phyloP scores from a whole-genome alignment of 2,329 filamentous ascomycete species.

The Apiospora arundinis region DNA sequence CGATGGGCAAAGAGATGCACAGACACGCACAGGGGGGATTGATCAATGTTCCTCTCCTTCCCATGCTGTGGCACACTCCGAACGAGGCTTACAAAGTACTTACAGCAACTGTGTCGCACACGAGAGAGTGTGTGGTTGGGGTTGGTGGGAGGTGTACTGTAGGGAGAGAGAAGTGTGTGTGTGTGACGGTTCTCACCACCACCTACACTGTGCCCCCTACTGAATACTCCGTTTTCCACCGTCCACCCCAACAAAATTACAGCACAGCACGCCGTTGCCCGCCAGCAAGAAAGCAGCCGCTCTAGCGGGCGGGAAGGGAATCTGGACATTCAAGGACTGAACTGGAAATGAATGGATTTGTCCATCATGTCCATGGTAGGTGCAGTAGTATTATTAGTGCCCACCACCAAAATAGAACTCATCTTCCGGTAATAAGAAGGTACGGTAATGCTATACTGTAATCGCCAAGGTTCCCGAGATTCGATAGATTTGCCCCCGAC shows the following conservation, averaged over 20 bases:
- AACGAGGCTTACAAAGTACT: background rate
- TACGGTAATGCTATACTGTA: constrained; percentile 2
- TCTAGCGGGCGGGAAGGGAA: constrained; percentile 7
- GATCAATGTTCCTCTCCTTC: constrained; percentile 2
- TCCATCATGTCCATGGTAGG: background rate
- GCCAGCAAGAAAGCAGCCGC: background rate
- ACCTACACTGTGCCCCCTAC: background rate
- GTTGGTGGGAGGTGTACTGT: constrained; percentile 9
- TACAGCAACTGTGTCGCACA: background rate
- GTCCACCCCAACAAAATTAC: constrained; percentile 2
- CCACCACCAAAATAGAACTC: constrained; percentile 18
- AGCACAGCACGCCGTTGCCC: background rate
- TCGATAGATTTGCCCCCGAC: constrained; percentile 12
- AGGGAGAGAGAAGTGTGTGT: too few relatives aligned
- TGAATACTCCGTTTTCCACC: background rate
- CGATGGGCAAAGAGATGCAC: constrained; percentile 9
- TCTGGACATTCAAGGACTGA: constrained; percentile 1
- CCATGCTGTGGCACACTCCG: constrained; percentile 4
- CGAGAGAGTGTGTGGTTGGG: background rate
- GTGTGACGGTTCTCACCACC: background rate
- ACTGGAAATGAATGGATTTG: constrained; percentile 15
- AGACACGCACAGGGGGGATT: background rate
- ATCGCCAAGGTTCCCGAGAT: constrained; percentile 14
- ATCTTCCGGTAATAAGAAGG: constrained; percentile 12
- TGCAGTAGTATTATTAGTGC: constrained; percentile 6